A percentile compares a stretch with the other conserved stretches of the same genome.
phyloP scores from a whole-genome alignment of 2,329 filamentous ascomycete species.

The Thermothelomyces thermophilus region DNA sequence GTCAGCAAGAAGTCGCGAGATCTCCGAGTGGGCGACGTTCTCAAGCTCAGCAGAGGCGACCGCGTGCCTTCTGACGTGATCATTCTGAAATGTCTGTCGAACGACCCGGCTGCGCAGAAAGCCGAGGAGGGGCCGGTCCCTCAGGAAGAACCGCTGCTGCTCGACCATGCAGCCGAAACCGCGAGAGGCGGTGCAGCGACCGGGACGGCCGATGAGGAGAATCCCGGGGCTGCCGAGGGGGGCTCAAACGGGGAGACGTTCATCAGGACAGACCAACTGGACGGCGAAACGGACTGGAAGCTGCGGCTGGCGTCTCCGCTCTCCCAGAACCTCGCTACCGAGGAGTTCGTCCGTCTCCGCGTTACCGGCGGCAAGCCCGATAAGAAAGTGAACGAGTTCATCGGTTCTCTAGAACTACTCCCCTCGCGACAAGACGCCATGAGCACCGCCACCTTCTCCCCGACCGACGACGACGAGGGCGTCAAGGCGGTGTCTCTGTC shows the following conservation, averaged over 20 bases:
- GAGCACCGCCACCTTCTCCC: constrained; percentile 12
- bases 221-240: constrained; percentile 17
- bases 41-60: constrained; percentile 87
- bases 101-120: constrained; percentile 27
- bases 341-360: constrained; percentile 62
- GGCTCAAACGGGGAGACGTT: constrained; percentile 77
- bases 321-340: constrained; percentile 68
- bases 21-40: constrained; percentile 88
- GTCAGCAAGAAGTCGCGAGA: constrained; percentile 76
- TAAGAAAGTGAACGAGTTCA: constrained; percentile 88
- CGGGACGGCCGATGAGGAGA: constrained; percentile 26
- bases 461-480: constrained; percentile 29
- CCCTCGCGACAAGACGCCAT: constrained; percentile 47
- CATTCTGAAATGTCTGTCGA: constrained; percentile 66
- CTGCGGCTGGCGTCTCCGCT: constrained; percentile 79
- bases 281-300: constrained; percentile 99
- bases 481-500: constrained; percentile 64
- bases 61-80: constrained; percentile 91
- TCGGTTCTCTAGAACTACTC: constrained; percentile 76
- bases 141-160: constrained; percentile 35
- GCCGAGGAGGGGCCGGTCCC: constrained; percentile 28
- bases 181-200: constrained; percentile 22
- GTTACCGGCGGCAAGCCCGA: constrained; percentile 87
- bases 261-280: constrained; percentile 92
- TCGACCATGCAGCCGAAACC: constrained; percentile 31